Conservation (phyloP, 345 rosid genomes). For the Dovyalis caffra region DNA sequence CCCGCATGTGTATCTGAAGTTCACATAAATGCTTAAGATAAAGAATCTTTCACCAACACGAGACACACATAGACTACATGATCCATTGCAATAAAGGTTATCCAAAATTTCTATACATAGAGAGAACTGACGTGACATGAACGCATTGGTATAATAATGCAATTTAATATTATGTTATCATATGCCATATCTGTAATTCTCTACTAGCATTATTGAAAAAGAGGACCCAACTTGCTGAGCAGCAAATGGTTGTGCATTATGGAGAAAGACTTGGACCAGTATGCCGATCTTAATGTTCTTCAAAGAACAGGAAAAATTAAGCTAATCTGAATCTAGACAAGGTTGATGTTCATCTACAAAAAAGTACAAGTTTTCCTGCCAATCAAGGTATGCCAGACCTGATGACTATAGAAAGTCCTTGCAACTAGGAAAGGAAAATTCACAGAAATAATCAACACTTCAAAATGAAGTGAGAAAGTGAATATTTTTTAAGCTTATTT, state of each 20-base stretch:
- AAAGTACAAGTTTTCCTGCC: too few species aligned
- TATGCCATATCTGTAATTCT: not conserved
- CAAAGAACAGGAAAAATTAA: too few species aligned
- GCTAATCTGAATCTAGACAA: too few species aligned
- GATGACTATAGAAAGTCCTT: not conserved
- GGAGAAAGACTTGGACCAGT: not conserved
- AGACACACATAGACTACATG: not conserved
- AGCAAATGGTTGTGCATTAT: not conserved
- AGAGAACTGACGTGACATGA: not conserved
- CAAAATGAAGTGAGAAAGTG: too few species aligned
- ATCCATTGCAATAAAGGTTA: not conserved
- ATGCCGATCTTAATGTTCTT: not conserved
- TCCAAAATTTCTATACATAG: not conserved
- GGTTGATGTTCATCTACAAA: too few species aligned
- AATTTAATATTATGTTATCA: not conserved
- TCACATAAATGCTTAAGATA: too few species aligned
- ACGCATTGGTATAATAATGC: not conserved
- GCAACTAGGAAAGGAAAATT: not conserved
- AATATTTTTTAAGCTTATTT: slow-evolving; percentile 9
- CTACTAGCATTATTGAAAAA: too few species aligned
- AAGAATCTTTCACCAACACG: not conserved
- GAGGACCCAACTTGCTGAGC: not conserved
- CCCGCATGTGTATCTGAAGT: too few species aligned
- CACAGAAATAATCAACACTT: slow-evolving; percentile 2
- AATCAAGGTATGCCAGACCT: too few species aligned